phyloP scores from a whole-genome alignment of 306 rosid genomes.

The Acacia crassicarpa region DNA sequence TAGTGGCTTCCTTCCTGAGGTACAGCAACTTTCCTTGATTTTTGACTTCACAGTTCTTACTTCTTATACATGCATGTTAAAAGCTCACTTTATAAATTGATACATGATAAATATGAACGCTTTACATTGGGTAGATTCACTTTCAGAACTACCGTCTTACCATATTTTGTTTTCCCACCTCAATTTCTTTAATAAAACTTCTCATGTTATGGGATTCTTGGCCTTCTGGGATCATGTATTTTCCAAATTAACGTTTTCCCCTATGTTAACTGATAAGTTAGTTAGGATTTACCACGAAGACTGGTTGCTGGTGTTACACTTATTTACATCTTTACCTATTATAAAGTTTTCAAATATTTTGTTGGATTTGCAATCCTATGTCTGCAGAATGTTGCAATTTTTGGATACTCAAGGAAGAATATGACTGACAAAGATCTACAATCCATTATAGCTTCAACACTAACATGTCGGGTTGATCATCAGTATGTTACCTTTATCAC shows the following conservation, averaged over 20 bases:
- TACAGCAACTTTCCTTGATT: conserved; percentile 32
- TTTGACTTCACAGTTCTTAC: not conserved
- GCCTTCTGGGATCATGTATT: conserved; percentile 10
- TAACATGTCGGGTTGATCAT: conserved; percentile 92
- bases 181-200: not conserved
- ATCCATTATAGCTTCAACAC: conserved; percentile 73
- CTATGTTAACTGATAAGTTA: not conserved
- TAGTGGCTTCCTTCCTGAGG: conserved; percentile 95
- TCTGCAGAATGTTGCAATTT: conserved; percentile 81
- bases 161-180: not conserved
- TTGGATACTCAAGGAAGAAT: conserved; percentile 88
- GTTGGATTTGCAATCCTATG: conserved; percentile 29
- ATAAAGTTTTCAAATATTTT: conserved; percentile 15
- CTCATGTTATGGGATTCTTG: conserved; percentile 11
- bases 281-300: not conserved
- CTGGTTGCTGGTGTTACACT: not conserved
- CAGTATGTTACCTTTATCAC: conserved; percentile 60
- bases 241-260: not conserved
- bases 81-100: conserved; percentile 11
- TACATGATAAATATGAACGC: not conserved
- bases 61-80: conserved; percentile 9
- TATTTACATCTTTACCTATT: conserved; percentile 6
- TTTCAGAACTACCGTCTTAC: not conserved
- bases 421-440: conserved; percentile 80
- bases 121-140: conserved; percentile 12